Evolutionary conservation across 495 filamentous ascomycete genomes (phyloP), one percentile per base, ranked within the genome.

Genomic region (Neurospora sp.): DNA sequence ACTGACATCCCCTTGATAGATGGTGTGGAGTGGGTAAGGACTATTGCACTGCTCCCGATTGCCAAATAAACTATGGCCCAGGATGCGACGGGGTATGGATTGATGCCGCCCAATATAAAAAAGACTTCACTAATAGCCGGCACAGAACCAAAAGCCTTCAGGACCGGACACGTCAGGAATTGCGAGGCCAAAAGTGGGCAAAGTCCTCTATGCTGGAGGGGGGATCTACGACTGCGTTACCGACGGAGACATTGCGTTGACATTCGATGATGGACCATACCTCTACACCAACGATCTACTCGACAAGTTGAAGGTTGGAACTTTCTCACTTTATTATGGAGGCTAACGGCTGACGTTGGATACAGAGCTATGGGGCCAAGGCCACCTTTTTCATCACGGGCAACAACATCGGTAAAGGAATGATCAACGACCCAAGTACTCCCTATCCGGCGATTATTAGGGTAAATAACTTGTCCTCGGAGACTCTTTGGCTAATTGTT

Each of bases 371-470:
- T 73, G 82, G 87, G 21, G 90, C 89, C 24, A 92, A 90, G 70
- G 92, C 89, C 0, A 94, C 92, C 1, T 95, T 95, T 78, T 94
- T 94, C 79, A 84, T 95, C 69, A 93, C 89, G 2, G 92, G 92
- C 9, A 89, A 88, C 82, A 94, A 93, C 77, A 82, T 90, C 28
- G 89, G 88, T 74, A 94, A 93, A 77, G 91, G 92, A 10, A 77
- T 86, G 70, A 92, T 94, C 62, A 92, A 94, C 74, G 87, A 87
- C 72, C 84, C 85, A 1, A 77, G 80, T 6, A 85, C 85, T 31
- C 86, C 85, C 3, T 92, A 89, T 84, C 84, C 84, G 24, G 77
- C 83, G 10, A 83, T 93, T 43, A 91, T 96, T 73, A 82, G 82
- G 77, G 86, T 86, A 79, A 59, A 78, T 70, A 69, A 66, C 39